phyloP scores from a whole-genome alignment of 208 protist species.

The Crithidia brevicula region DNA sequence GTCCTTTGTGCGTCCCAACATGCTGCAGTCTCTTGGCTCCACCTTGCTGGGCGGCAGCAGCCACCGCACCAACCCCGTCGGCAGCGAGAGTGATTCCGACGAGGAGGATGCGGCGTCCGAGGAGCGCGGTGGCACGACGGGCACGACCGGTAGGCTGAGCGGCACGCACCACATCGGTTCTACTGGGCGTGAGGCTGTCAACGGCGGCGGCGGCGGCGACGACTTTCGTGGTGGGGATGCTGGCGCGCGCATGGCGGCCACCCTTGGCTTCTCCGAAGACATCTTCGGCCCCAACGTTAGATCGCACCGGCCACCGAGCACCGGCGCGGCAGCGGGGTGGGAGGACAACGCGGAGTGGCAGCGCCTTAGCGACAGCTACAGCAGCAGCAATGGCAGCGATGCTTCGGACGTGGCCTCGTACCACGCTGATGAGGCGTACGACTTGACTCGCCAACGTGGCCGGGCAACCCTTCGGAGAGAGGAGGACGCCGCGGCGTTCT shows the following conservation, averaged over 20 bases:
- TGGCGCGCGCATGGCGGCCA: no score
- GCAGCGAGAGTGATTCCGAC: neutral
- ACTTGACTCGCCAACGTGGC: neutral
- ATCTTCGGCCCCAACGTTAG: constrained; percentile 1
- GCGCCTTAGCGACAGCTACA: neutral
- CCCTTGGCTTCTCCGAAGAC: neutral
- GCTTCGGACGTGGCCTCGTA: neutral
- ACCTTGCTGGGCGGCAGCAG: neutral
- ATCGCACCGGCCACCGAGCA: neutral
- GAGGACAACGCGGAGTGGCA: neutral
- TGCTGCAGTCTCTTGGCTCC: neutral
- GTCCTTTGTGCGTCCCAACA: constrained; percentile 23
- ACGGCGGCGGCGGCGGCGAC: neutral
- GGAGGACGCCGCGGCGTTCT: no score
- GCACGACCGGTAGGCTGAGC: no score
- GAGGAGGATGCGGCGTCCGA: neutral
- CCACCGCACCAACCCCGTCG: neutral
- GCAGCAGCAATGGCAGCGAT: neutral
- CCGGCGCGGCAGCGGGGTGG: no score
- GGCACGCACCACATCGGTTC: no score
- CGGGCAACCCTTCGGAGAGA: no score
- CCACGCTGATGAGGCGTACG: neutral
- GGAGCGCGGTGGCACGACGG: neutral
- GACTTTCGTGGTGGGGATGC: no score
- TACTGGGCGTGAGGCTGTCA: neutral